These are phyloP conservation scores for Phytophthora litchii DNA, from an alignment of 352 stramenopile species.

Conservation along the genomic window DNA sequence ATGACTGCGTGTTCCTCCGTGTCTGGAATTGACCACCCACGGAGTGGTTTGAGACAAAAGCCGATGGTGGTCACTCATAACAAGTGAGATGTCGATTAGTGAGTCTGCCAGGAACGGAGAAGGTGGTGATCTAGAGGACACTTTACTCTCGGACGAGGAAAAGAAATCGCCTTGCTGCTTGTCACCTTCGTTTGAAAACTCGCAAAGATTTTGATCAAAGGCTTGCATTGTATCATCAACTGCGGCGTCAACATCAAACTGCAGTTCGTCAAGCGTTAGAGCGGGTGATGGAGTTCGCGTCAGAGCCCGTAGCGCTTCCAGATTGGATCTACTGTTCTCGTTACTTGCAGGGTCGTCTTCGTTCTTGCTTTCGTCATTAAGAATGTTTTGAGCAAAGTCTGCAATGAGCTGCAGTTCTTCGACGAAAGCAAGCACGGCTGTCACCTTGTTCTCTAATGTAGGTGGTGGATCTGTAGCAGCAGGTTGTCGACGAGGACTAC, in stretches of 20 bases:
- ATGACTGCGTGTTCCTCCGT: slow-evolving; percentile 5
- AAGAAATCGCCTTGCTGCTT: slow-evolving; percentile 11
- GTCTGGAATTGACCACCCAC: slow-evolving; percentile 49
- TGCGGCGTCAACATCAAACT: slow-evolving; percentile 27
- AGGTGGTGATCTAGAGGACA: slow-evolving; percentile 15
- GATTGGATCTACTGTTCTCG: slow-evolving; percentile 50
- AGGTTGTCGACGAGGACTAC: slow-evolving; percentile 24
- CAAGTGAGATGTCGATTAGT: slow-evolving; percentile 73
- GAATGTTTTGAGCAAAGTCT: slow-evolving; percentile 64
- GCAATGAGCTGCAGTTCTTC: slow-evolving; percentile 64
- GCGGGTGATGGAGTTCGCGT: slow-evolving; percentile 43
- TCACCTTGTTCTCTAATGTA: slow-evolving; percentile 41
- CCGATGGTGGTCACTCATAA: slow-evolving; percentile 77
- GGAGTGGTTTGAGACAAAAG: slow-evolving; percentile 59
- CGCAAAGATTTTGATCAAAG: slow-evolving; percentile 11
- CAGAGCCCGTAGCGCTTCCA: slow-evolving; percentile 33
- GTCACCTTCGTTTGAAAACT: slow-evolving; percentile 28
- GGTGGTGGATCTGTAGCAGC: slow-evolving; percentile 10
- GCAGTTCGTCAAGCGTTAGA: slow-evolving; percentile 22
- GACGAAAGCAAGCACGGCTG: slow-evolving; percentile 51
- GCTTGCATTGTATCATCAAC: slow-evolving; percentile 13
- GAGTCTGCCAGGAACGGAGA: slow-evolving; percentile 54
- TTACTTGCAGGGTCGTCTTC: slow-evolving; percentile 32
- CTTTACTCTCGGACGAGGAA: neutral
- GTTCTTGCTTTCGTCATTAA: slow-evolving; percentile 52